These are phyloP conservation scores for Eleusine indica DNA, from an alignment of 176 grass and related monocot genomes.

Conservation along the genomic window DNA sequence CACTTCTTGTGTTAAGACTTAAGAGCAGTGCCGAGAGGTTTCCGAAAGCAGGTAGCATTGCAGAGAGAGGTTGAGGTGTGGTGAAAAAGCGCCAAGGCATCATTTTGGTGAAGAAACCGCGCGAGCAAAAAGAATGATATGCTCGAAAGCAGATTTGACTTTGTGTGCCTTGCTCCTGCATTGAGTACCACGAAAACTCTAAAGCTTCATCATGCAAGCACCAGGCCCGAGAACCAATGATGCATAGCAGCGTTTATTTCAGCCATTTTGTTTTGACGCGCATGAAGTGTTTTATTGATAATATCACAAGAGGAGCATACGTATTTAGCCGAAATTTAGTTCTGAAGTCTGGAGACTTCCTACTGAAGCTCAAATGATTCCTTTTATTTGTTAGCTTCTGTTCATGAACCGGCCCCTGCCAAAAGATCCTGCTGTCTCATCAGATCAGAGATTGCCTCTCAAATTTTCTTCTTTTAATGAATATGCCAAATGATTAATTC, in stretches of 20 bases:
- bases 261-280: constrained; percentile 32
- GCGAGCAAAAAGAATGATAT: constrained; percentile 37
- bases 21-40: neutral
- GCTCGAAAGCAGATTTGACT: constrained; percentile 61
- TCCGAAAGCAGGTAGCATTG: neutral
- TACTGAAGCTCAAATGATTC: constrained; percentile 40
- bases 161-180: constrained; percentile 14
- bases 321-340: neutral
- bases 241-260: neutral
- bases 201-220: constrained; percentile 44
- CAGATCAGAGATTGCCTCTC: constrained; percentile 15
- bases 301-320: neutral
- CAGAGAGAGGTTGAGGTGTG: neutral
- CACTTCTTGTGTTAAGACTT: constrained; percentile 5
- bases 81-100: constrained; percentile 35
- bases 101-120: constrained; percentile 49
- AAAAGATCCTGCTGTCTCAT: constrained; percentile 41
- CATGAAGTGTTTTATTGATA: neutral
- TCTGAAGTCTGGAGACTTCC: neutral
- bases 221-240: constrained; percentile 42
- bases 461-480: neutral
- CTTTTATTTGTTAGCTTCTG: constrained; percentile 33
- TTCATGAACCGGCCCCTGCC: neutral
- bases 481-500: constrained; percentile 34
- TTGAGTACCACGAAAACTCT: constrained; percentile 42